Percentiles rank a stretch among this genome's conserved stretches.
These are phyloP conservation scores for Ophiostoma sp. DNA, from an alignment of 2,329 filamentous ascomycete genomes.

Conservation along the genomic window DNA sequence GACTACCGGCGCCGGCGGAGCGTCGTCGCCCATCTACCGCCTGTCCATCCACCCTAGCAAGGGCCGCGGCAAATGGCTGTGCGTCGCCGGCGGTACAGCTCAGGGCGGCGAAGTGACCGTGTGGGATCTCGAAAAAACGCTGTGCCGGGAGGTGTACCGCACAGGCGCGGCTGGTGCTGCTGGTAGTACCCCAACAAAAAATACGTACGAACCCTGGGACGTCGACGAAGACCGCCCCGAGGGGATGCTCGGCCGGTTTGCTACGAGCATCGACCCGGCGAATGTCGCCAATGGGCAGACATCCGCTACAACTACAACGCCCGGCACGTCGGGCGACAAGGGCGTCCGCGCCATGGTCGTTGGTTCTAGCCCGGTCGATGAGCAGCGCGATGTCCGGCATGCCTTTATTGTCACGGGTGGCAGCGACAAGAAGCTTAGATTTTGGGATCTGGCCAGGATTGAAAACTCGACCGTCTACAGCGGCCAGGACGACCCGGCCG, in stretches of 20 bases:
- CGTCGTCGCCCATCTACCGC: slow-evolving; percentile 68
- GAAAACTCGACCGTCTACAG: slow-evolving; percentile 80
- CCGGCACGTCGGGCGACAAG: slow-evolving; percentile 53
- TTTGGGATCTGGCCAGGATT: slow-evolving; percentile 82
- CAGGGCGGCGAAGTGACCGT: slow-evolving; percentile 88
- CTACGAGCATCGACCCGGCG: slow-evolving; percentile 67
- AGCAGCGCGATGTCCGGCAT: slow-evolving; percentile 71
- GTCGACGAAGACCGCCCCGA: slow-evolving; percentile 88
- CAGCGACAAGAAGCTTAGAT: slow-evolving; percentile 85
- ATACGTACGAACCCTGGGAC: slow-evolving; percentile 76
- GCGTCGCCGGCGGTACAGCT: slow-evolving; percentile 82
- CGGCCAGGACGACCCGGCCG: slow-evolving; percentile 65
- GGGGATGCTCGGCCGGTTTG: slow-evolving; percentile 82
- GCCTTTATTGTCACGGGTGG: slow-evolving; percentile 86
- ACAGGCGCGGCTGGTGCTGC: slow-evolving; percentile 43
- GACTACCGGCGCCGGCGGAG: not conserved
- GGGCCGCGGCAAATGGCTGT: slow-evolving; percentile 79
- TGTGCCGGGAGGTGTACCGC: slow-evolving; percentile 87
- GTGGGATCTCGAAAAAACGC: slow-evolving; percentile 90
- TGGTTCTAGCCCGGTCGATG: slow-evolving; percentile 45
- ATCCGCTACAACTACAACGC: not conserved
- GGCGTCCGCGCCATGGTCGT: slow-evolving; percentile 75
- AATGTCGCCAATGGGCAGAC: slow-evolving; percentile 38
- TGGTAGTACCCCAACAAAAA: slow-evolving; percentile 48
- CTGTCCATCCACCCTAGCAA: slow-evolving; percentile 76